Conservation (phyloP, 1,139 yeast genomes). For the Yamadazyma kanchanaburiensis region DNA sequence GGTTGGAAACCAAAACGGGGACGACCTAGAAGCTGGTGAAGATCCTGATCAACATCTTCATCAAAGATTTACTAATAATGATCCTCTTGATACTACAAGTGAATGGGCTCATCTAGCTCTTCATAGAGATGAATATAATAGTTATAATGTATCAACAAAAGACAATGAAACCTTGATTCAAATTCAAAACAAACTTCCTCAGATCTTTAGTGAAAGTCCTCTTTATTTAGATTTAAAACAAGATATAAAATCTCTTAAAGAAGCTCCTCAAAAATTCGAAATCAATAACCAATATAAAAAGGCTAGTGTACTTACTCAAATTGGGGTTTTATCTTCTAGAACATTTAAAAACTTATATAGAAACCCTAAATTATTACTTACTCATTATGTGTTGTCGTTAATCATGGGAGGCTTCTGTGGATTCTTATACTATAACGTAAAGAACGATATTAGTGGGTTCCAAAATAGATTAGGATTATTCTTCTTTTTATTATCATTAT, state of each 20-base stretch:
- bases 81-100: conserved; percentile 59
- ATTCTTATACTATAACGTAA: conserved; percentile 72
- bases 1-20: conserved; percentile 15
- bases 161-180: conserved; percentile 29
- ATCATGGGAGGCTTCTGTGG: conserved; percentile 84
- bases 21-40: conserved; percentile 15
- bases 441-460: conserved; percentile 91
- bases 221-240: conserved; percentile 45
- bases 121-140: conserved; percentile 69
- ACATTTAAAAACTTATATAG: conserved; percentile 90
- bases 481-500: conserved; percentile 83
- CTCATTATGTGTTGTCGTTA: conserved; percentile 77
- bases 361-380: conserved; percentile 79
- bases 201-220: conserved; percentile 47
- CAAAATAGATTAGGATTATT: conserved; percentile 92
- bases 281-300: conserved; percentile 36
- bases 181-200: conserved; percentile 33
- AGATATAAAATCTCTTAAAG: conserved; percentile 42
- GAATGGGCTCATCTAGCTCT: conserved; percentile 90
- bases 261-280: conserved; percentile 29
- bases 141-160: conserved; percentile 12
- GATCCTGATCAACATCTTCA: conserved; percentile 31
- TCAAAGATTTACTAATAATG: conserved; percentile 29
- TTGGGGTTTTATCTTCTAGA: conserved; percentile 70
- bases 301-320: conserved; percentile 63